These are phyloP conservation scores for Triglochin maritima DNA, from an alignment of 106 monocot species.

Conservation along the genomic window DNA sequence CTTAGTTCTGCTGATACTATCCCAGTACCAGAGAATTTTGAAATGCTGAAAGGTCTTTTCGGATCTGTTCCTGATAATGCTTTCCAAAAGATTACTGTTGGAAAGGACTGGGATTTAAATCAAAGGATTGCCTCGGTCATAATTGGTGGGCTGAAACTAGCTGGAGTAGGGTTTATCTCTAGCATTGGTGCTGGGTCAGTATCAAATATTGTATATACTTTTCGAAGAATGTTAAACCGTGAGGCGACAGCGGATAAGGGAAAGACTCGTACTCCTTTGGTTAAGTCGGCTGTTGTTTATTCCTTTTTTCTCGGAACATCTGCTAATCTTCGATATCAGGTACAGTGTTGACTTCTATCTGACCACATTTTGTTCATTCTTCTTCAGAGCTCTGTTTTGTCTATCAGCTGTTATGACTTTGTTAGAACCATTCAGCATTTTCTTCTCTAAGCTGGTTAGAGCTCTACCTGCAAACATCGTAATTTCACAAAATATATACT, in stretches of 20 bases:
- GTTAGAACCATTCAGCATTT: too few relatives aligned
- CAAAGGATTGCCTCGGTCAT: slow-evolving; percentile 79
- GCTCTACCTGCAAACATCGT: too few relatives aligned
- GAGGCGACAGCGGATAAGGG: slow-evolving; percentile 12
- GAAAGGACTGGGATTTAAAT: slow-evolving; percentile 57
- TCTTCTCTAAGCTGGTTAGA: too few relatives aligned
- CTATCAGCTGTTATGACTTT: too few relatives aligned
- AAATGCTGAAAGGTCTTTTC: slow-evolving; percentile 59
- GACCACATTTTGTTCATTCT: too few relatives aligned
- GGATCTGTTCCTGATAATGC: slow-evolving; percentile 92
- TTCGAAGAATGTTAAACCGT: slow-evolving; percentile 38
- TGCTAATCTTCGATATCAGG: slow-evolving; percentile 95
- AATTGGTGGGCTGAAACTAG: slow-evolving; percentile 78
- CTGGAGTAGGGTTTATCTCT: slow-evolving; percentile 85
- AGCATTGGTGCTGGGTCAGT: slow-evolving; percentile 69
- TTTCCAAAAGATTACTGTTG: slow-evolving; percentile 57
- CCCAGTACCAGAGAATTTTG: slow-evolving; percentile 48
- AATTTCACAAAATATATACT: too few relatives aligned
- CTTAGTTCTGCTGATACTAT: slow-evolving; percentile 45
- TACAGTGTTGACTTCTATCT: slow-evolving; percentile 5
- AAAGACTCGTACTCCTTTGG: slow-evolving; percentile 45
- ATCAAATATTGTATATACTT: slow-evolving; percentile 42
- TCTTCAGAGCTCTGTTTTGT: too few relatives aligned
- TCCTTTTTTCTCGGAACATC: slow-evolving; percentile 81
- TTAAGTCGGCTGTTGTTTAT: slow-evolving; percentile 77